These are phyloP conservation scores for Pestalotiopsis fici DNA, from an alignment of 2,329 filamentous ascomycete genomes.

Conservation along the genomic window DNA sequence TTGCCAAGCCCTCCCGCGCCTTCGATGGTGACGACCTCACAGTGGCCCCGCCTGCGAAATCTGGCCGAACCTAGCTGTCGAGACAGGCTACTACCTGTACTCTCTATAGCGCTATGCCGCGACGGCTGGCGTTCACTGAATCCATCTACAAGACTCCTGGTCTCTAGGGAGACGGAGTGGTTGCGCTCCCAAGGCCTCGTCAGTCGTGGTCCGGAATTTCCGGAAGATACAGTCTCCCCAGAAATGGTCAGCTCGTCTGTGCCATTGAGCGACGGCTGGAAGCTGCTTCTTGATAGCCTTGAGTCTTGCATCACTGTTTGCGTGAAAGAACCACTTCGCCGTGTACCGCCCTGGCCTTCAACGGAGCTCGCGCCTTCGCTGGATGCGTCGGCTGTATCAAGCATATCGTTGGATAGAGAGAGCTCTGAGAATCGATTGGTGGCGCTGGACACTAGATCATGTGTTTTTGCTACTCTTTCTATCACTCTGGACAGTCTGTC, in stretches of 20 bases:
- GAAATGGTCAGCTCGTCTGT: slow-evolving; percentile 26
- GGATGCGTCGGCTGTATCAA: slow-evolving; percentile 53
- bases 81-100: slow-evolving; percentile 52
- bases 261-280: slow-evolving; percentile 39
- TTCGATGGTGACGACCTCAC: slow-evolving; percentile 63
- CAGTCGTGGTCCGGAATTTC: slow-evolving; percentile 38
- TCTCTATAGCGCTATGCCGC: slow-evolving; percentile 45
- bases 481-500: slow-evolving; percentile 73
- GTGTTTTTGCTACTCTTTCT: slow-evolving; percentile 71
- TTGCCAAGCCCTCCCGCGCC: slow-evolving; percentile 67
- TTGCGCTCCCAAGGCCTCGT: slow-evolving; percentile 53
- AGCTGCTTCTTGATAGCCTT: slow-evolving; percentile 36
- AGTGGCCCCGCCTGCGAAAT: slow-evolving; percentile 62
- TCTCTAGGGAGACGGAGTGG: slow-evolving; percentile 51
- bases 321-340: slow-evolving; percentile 50
- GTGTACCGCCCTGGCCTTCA: slow-evolving; percentile 45
- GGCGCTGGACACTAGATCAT: slow-evolving; percentile 47
- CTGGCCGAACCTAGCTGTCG: slow-evolving; percentile 58
- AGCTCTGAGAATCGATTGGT: slow-evolving; percentile 52
- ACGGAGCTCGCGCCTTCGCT: slow-evolving; percentile 62
- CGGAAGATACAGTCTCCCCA: slow-evolving; percentile 49
- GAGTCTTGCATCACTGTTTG: slow-evolving; percentile 44
- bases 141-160: slow-evolving; percentile 47
- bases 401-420: slow-evolving; percentile 53
- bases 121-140: slow-evolving; percentile 41